phyloP scores from a whole-genome alignment of 2,329 filamentous ascomycete species.

The Aspergillus versicolor region DNA sequence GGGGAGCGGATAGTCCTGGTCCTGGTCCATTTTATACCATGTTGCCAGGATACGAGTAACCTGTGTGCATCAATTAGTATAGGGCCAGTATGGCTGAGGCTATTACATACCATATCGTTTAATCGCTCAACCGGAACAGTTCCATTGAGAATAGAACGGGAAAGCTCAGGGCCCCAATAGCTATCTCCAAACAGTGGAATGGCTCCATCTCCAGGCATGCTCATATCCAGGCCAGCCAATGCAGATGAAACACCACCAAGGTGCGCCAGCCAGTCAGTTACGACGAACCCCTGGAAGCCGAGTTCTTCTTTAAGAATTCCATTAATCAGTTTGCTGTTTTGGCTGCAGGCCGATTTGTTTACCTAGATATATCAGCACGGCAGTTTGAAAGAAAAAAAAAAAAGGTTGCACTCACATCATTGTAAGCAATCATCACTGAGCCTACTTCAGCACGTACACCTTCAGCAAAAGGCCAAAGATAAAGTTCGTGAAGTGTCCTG shows the following conservation, averaged over 20 bases:
- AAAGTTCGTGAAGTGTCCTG: constrained; percentile 47
- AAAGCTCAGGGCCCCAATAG: constrained; percentile 58
- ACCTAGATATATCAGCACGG: constrained; percentile 41
- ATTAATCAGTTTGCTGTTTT: constrained; percentile 69
- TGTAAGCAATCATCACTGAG: constrained; percentile 46
- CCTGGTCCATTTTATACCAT: constrained; percentile 59
- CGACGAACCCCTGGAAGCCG: constrained; percentile 69
- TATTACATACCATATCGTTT: constrained; percentile 47
- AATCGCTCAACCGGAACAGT: constrained; percentile 56
- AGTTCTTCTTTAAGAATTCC: constrained; percentile 71
- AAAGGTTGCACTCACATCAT: constrained; percentile 31
- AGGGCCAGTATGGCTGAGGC: background rate
- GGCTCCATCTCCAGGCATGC: constrained; percentile 63
- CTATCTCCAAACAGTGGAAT: constrained; percentile 54
- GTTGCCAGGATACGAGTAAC: constrained; percentile 58
- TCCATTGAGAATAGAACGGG: constrained; percentile 56
- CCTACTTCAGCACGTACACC: constrained; percentile 49
- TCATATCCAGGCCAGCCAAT: constrained; percentile 66
- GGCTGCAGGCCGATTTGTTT: constrained; percentile 65
- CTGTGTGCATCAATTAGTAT: constrained; percentile 32
- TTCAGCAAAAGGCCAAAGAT: constrained; percentile 53
- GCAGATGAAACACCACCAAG: constrained; percentile 60
- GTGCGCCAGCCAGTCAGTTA: constrained; percentile 69
- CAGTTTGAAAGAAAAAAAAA: background rate
- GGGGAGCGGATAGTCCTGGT: constrained; percentile 55